Evolutionary conservation across 805 yeast genomes (phyloP).

Genomic region (Sugiyamaella boreocaroliniensis): DNA sequence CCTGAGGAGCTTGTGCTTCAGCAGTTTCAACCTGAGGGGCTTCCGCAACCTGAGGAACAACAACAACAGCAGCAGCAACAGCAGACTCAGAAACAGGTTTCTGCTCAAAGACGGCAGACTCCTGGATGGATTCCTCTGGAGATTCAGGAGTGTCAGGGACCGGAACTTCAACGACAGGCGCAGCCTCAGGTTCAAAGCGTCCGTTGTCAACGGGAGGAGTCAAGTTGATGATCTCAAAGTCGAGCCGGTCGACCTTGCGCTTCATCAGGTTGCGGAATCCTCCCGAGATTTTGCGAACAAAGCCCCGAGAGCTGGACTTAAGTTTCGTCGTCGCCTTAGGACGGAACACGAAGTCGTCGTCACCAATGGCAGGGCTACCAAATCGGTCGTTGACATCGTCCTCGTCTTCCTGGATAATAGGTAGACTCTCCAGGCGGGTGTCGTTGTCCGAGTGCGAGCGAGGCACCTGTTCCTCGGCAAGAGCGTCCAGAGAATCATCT

Average conservation of each 20-base stretch:
- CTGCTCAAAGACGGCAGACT: neutral
- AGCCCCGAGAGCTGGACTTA: neutral
- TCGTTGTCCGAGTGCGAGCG: conserved; percentile 4
- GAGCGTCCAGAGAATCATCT: neutral
- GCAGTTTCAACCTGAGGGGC: too few species aligned
- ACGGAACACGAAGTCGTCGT: neutral
- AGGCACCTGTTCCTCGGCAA: neutral
- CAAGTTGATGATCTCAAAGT: conserved; percentile 8
- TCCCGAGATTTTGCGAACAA: conserved; percentile 15
- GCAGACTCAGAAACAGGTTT: neutral
- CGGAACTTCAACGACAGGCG: neutral
- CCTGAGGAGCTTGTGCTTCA: neutral
- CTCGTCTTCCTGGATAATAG: neutral
- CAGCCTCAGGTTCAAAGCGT: neutral
- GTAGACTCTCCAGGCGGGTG: neutral
- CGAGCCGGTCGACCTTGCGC: conserved; percentile 4
- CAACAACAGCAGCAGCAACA: conserved; percentile 1
- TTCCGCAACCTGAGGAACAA: too few species aligned
- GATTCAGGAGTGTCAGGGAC: neutral
- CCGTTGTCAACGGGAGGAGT: conserved; percentile 5
- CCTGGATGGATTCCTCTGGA: too few species aligned
- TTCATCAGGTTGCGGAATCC: conserved; percentile 7
- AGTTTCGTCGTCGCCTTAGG: neutral
- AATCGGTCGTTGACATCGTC: neutral
- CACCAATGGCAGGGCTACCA: neutral